phyloP scores from a whole-genome alignment of 352 stramenopile genomes.

The Thalassiosira sp. region DNA sequence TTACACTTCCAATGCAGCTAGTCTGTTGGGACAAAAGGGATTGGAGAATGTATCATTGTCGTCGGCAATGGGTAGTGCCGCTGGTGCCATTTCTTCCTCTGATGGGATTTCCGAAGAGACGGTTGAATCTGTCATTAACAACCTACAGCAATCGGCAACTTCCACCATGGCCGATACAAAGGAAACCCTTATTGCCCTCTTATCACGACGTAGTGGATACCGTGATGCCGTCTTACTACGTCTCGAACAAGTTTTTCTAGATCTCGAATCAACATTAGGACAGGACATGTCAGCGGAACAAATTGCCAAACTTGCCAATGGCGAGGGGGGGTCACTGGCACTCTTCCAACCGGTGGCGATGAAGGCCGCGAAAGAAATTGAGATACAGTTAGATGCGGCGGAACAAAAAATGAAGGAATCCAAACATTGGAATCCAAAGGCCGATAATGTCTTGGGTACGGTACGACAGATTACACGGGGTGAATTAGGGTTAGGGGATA shows the following conservation, averaged over 20 bases:
- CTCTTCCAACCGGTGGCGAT: constrained; percentile 81
- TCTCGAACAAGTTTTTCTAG: constrained; percentile 73
- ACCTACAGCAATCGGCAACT: constrained; percentile 60
- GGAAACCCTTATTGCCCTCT: constrained; percentile 79
- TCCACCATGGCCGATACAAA: constrained; percentile 58
- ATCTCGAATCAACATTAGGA: constrained; percentile 70
- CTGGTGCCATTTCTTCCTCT: neutral
- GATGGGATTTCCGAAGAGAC: constrained; percentile 34
- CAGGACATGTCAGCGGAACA: constrained; percentile 65
- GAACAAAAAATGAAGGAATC: constrained; percentile 66
- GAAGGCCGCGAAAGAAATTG: constrained; percentile 75
- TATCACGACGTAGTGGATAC: constrained; percentile 67
- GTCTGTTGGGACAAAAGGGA: constrained; percentile 7
- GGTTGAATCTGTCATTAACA: constrained; percentile 60
- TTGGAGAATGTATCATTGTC: constrained; percentile 8
- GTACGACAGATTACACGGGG: constrained; percentile 77
- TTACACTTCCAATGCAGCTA: neutral
- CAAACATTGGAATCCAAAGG: constrained; percentile 40
- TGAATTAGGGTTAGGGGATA: constrained; percentile 60
- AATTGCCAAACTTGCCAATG: constrained; percentile 70
- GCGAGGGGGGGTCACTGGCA: constrained; percentile 70
- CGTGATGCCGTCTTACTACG: constrained; percentile 71
- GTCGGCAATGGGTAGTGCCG: constrained; percentile 8
- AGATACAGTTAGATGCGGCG: constrained; percentile 72
- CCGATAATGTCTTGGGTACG: constrained; percentile 61